Conservation (phyloP, 805 yeast species). For the Debaryomyces castellii region DNA sequence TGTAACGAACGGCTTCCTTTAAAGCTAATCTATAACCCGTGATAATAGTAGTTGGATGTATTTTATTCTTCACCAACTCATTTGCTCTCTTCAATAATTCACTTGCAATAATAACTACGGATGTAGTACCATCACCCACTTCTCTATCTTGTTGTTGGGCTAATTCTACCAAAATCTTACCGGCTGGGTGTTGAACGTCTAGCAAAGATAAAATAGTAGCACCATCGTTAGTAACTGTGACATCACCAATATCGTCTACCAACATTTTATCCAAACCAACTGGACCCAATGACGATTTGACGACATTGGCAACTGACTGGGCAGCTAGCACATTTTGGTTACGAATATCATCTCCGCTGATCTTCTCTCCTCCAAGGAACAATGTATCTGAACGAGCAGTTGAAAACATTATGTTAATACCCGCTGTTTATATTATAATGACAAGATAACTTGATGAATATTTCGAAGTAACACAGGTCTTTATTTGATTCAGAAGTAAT, state of each 20-base stretch:
- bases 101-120: slow-evolving; percentile 93
- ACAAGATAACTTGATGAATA: background rate
- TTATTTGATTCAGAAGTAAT: background rate
- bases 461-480: background rate
- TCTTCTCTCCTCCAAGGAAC: slow-evolving; percentile 93
- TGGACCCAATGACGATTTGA: slow-evolving; percentile 93
- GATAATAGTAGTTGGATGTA: slow-evolving; percentile 97
- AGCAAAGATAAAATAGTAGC: slow-evolving; percentile 89
- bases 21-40: slow-evolving; percentile 94
- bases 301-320: slow-evolving; percentile 77
- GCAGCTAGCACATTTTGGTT: slow-evolving; percentile 96
- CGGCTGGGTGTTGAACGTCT: slow-evolving; percentile 99
- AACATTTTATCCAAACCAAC: slow-evolving; percentile 98
- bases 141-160: slow-evolving; percentile 99
- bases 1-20: slow-evolving; percentile 84
- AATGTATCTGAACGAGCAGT: slow-evolving; percentile 88
- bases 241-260: slow-evolving; percentile 98
- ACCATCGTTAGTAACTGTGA: slow-evolving; percentile 97
- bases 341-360: slow-evolving; percentile 94
- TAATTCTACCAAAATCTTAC: slow-evolving; percentile 91
- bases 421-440: background rate
- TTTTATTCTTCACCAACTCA: slow-evolving; percentile 86
- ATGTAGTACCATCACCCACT: slow-evolving; percentile 98
- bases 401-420: slow-evolving; percentile 51
- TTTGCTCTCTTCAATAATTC: slow-evolving; percentile 91